Evolutionary conservation across 495 filamentous ascomycete species (phyloP).

Genomic region (Penicillium angulare): DNA sequence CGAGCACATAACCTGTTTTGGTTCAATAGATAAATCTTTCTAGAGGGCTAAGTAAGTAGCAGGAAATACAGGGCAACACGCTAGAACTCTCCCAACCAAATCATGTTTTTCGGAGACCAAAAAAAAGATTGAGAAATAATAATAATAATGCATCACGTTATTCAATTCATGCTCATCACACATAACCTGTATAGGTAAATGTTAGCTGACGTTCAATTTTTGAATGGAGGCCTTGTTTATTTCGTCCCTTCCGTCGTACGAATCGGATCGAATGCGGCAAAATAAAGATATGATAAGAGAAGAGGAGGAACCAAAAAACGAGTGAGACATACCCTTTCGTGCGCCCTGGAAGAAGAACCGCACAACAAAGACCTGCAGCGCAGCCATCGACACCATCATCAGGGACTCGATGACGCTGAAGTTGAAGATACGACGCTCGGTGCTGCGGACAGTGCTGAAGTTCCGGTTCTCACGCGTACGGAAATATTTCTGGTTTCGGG

Average conservation of each 20-base stretch:
- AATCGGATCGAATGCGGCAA: neutral
- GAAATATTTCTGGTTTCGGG: constrained; percentile 98
- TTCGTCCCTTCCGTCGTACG: neutral
- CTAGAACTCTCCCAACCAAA: constrained; percentile 1
- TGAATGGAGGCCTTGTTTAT: too few species aligned
- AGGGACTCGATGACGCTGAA: constrained; percentile 90
- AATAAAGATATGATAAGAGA: neutral
- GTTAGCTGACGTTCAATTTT: neutral
- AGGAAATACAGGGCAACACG: constrained; percentile 19
- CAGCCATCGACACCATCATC: constrained; percentile 96
- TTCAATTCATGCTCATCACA: constrained; percentile 43
- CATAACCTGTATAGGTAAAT: constrained; percentile 29
- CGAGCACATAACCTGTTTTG: constrained; percentile 13
- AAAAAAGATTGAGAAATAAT: constrained; percentile 15
- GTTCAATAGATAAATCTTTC: constrained; percentile 9
- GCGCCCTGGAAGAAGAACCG: constrained; percentile 98
- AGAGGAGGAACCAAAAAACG: neutral
- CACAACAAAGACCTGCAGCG: constrained; percentile 95
- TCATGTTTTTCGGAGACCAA: constrained; percentile 2
- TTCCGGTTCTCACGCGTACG: constrained; percentile 98
- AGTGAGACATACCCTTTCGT: constrained; percentile 58
- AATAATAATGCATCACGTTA: constrained; percentile 32
- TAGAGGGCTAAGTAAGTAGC: constrained; percentile 20
- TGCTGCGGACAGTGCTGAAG: constrained; percentile 96
- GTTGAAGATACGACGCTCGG: constrained; percentile 93